Conservation (phyloP, 306 rosid genomes). For the Vigna mungo region DNA sequence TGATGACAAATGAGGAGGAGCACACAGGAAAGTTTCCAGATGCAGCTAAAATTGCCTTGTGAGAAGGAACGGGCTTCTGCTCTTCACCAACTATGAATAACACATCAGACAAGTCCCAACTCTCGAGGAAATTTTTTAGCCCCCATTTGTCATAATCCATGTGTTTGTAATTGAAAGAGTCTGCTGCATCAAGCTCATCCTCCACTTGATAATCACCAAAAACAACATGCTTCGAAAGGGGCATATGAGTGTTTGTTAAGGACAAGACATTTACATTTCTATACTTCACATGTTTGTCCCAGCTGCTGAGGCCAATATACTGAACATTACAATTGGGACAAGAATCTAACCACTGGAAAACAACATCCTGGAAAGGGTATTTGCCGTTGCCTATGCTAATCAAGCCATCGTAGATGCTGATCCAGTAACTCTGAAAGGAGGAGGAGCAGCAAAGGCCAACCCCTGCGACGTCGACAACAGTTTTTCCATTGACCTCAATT, state of each 20-base stretch:
- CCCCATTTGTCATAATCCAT: slow-evolving; percentile 80
- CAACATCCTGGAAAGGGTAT: slow-evolving; percentile 85
- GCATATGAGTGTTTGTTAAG: slow-evolving; percentile 58
- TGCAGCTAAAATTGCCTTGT: slow-evolving; percentile 76
- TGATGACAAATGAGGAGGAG: slow-evolving; percentile 60
- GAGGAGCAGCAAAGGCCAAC: slow-evolving; percentile 82
- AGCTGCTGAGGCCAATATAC: slow-evolving; percentile 93
- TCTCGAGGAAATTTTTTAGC: slow-evolving; percentile 73
- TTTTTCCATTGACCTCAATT: slow-evolving; percentile 80
- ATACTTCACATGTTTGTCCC: slow-evolving; percentile 96
- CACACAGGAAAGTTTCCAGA: slow-evolving; percentile 70
- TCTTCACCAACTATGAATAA: slow-evolving; percentile 67
- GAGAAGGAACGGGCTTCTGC: slow-evolving; percentile 86
- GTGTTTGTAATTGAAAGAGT: background rate
- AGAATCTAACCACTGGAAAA: slow-evolving; percentile 90
- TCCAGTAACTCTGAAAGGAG: slow-evolving; percentile 92
- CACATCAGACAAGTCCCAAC: slow-evolving; percentile 84
- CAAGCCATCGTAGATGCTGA: slow-evolving; percentile 88
- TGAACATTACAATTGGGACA: slow-evolving; percentile 78
- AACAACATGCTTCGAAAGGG: slow-evolving; percentile 67
- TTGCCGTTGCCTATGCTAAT: slow-evolving; percentile 86
- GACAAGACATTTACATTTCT: slow-evolving; percentile 86
- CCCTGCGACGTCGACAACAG: slow-evolving; percentile 85
- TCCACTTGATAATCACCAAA: slow-evolving; percentile 58
- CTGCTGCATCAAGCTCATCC: slow-evolving; percentile 54